Base-by-base conservation (phyloP, 768 basidiomycete species). In the Mycena amicta region DNA sequence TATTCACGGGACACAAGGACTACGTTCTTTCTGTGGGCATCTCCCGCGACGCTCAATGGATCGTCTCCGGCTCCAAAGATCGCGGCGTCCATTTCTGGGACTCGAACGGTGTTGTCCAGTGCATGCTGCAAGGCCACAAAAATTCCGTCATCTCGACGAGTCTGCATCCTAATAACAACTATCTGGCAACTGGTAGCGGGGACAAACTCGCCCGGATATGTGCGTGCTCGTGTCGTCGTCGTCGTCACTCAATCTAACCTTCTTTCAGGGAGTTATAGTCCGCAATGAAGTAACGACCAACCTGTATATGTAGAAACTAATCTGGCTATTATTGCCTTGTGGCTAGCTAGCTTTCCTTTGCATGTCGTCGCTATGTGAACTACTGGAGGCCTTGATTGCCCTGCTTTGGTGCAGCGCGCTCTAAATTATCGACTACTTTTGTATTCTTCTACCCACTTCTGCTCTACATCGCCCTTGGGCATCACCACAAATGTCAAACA, bases 381-480 rank as follows among this genome's bases (percentile, higher is more conserved):
- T 37, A 18, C n/a, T n/a, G n/a, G n/a, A n/a, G n/a, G n/a, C n/a
- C n/a, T n/a, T n/a, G n/a, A n/a, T n/a, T n/a, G n/a, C n/a, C n/a
- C n/a, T n/a, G n/a, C n/a, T n/a, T n/a, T n/a, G n/a, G n/a, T n/a
- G n/a, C n/a, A n/a, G n/a, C n/a, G n/a, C n/a, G n/a, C n/a, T n/a
- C n/a, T n/a, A n/a, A n/a, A n/a, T n/a, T 77, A 77, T 68, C 82
- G 71, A 11, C 40, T 72, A 65, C 74, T 78, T 77, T 98, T 98
- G 80, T 85, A 95, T 53, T 92, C 89, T 23, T 90, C 87, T 30
- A 97, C 83, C 95, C 95, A 98, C 61, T 83, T 84, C 69, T 82
- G 79, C 72, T 98, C 94, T 52, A 79, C 83, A 5, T 79, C 80
- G 1, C 92, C 92, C 69, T 84, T 92, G 1, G 89, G 90, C 55